A percentile compares a stretch with the other conserved stretches of the same genome.
phyloP scores from a whole-genome alignment of 2,329 filamentous ascomycete species.

The Aspergillus proliferans region DNA sequence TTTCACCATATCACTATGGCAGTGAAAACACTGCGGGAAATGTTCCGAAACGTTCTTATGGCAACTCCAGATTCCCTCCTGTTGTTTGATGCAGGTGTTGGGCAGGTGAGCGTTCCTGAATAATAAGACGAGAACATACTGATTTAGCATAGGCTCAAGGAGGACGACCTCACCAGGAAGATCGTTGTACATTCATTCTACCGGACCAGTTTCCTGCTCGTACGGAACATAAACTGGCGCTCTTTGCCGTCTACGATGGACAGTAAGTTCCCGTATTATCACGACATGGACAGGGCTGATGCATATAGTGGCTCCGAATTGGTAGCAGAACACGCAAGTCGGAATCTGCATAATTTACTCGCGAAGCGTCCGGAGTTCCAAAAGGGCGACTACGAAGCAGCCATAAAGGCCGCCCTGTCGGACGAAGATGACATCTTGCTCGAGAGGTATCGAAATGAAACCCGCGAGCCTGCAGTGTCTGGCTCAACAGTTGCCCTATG shows the following conservation, averaged over 20 bases:
- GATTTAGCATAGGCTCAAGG: constrained; percentile 22
- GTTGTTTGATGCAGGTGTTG: constrained; percentile 26
- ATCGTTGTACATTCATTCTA: constrained; percentile 22
- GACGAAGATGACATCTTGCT: constrained; percentile 26
- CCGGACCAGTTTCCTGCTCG: constrained; percentile 25
- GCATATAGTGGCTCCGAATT: constrained; percentile 22
- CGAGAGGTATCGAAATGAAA: constrained; percentile 19
- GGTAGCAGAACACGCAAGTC: constrained; percentile 27
- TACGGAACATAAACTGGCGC: constrained; percentile 22
- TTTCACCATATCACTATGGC: constrained; percentile 6
- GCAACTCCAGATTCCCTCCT: constrained; percentile 18
- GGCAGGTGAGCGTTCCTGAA: constrained; percentile 16
- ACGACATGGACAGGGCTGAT: background rate
- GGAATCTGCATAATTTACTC: constrained; percentile 21
- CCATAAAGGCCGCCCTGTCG: constrained; percentile 23
- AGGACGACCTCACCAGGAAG: constrained; percentile 23
- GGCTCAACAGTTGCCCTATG: constrained; percentile 31
- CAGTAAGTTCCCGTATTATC: constrained; percentile 20
- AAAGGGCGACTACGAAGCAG: constrained; percentile 22
- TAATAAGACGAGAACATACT: background rate
- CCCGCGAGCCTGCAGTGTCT: constrained; percentile 20
- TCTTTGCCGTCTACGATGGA: constrained; percentile 31
- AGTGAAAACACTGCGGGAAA: constrained; percentile 10
- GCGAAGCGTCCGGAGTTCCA: constrained; percentile 24
- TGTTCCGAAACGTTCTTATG: constrained; percentile 19